Percentiles rank a stretch among this genome's conserved stretches.
Conservation (phyloP, 1,284 basidiomycete species). For the Bondarzewia mesenterica region DNA sequence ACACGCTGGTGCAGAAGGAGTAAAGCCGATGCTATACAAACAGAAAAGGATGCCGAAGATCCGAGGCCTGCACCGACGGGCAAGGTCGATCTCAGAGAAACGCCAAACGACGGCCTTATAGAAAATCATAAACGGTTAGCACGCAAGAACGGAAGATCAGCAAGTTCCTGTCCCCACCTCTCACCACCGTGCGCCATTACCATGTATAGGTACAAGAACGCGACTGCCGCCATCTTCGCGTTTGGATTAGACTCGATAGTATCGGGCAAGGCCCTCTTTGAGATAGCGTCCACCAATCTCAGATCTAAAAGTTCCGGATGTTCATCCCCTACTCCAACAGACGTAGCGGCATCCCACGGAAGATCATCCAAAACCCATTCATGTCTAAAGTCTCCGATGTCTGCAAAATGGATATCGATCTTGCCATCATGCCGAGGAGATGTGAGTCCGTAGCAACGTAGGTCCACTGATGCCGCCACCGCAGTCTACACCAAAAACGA, state of each 20-base stretch:
- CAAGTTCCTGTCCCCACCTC: conserved; percentile 43
- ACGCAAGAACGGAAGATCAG: conserved; percentile 2
- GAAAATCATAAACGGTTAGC: neutral
- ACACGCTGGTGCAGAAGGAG: conserved; percentile 68
- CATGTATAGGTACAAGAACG: conserved; percentile 96
- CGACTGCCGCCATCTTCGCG: conserved; percentile 63
- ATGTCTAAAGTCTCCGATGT: conserved; percentile 70
- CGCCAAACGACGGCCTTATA: conserved; percentile 68
- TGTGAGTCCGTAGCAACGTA: conserved; percentile 88
- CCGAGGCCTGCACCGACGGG: conserved; percentile 99
- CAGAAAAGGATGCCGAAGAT: conserved; percentile 92
- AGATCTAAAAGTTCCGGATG: conserved; percentile 67
- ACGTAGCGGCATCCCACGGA: conserved; percentile 76
- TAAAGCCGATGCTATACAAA: conserved; percentile 77
- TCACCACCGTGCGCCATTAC: conserved; percentile 48
- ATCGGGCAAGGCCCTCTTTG: conserved; percentile 39
- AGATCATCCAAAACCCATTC: conserved; percentile 80
- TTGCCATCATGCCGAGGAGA: conserved; percentile 70
- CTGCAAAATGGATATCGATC: conserved; percentile 73
- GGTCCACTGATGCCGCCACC: conserved; percentile 89
- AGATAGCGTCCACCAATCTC: conserved; percentile 63
- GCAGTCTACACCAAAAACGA: conserved; percentile 61
- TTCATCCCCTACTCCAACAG: conserved; percentile 40
- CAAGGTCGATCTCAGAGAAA: conserved; percentile 84
- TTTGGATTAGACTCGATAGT: conserved; percentile 35